Evolutionary conservation across 1,139 yeast species (phyloP).

Genomic region (Yamadazyma triangularis): DNA sequence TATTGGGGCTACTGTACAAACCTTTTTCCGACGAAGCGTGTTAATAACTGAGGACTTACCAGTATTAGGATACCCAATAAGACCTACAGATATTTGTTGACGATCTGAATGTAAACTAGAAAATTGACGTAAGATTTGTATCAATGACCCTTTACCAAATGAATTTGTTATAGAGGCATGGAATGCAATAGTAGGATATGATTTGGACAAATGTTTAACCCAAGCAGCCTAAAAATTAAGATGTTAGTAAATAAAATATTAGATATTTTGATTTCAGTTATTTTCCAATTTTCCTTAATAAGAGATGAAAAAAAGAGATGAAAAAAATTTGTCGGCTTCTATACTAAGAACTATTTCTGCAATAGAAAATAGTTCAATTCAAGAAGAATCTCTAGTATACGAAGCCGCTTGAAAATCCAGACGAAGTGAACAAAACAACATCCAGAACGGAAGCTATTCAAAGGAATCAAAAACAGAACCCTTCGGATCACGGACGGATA

Average conservation of each 20-base stretch:
- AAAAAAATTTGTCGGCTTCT: conserved; percentile 53
- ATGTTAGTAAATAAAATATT: too few species aligned
- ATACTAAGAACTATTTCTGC: conserved; percentile 61
- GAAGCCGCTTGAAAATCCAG: conserved; percentile 32
- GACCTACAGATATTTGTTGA: conserved; percentile 94
- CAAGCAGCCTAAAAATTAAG: conserved; percentile 88
- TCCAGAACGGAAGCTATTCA: conserved; percentile 42
- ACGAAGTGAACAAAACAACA: conserved; percentile 35
- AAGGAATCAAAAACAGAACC: conserved; percentile 8
- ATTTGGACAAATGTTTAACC: conserved; percentile 92
- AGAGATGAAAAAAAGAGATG: too few species aligned
- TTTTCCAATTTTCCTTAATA: too few species aligned
- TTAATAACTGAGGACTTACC: conserved; percentile 96
- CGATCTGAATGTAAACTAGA: conserved; percentile 88
- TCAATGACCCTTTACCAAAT: conserved; percentile 94
- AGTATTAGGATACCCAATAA: conserved; percentile 95
- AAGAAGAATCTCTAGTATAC: conserved; percentile 57
- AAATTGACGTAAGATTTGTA: conserved; percentile 89
- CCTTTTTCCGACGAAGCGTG: conserved; percentile 90
- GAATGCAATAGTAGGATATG: conserved; percentile 92
- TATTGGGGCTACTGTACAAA: conserved; percentile 95
- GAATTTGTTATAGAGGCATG: conserved; percentile 97
- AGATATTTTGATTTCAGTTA: too few species aligned
- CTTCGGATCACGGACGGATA: conserved; percentile 43
- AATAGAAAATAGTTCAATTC: conserved; percentile 53